A percentile compares a stretch with the other conserved stretches of the same genome.
phyloP scores from a whole-genome alignment of 805 yeast genomes.

The Myxozyma kluyveri region DNA sequence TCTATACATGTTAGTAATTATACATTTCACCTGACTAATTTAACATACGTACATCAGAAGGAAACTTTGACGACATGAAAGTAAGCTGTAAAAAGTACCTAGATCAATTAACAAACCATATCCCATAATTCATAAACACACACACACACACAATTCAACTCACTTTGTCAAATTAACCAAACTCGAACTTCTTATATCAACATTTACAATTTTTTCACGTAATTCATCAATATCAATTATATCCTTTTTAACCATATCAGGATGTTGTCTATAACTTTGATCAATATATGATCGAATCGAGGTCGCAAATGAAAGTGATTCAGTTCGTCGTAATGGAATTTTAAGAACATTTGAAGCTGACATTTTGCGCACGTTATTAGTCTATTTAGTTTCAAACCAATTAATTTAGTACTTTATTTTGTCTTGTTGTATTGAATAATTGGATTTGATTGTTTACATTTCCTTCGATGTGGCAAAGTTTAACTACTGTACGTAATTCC shows the following conservation, averaged over 20 bases:
- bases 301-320: conserved; percentile 39
- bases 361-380: too few species aligned
- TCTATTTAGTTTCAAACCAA: too few species aligned
- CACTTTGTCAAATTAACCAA: conserved; percentile 27
- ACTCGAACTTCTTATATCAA: conserved; percentile 42
- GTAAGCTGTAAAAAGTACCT: conserved; percentile 50
- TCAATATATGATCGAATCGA: conserved; percentile 42
- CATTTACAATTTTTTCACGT: conserved; percentile 44
- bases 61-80: conserved; percentile 55
- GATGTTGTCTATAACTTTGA: conserved; percentile 43
- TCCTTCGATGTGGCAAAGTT: too few species aligned
- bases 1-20: conserved; percentile 7
- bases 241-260: conserved; percentile 36
- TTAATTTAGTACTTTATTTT: too few species aligned
- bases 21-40: not conserved
- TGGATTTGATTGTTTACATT: too few species aligned
- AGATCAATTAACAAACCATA: conserved; percentile 35
- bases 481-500: too few species aligned
- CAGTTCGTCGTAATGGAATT: conserved; percentile 44
- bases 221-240: conserved; percentile 45
- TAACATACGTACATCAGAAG: conserved; percentile 51
- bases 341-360: conserved; percentile 39
- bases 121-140: not conserved
- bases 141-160: not conserved
- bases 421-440: too few species aligned